A percentile compares a stretch with the other conserved stretches of the same genome.
phyloP scores from a whole-genome alignment of 192 early-diverging fungal species.

The Gaertneriomyces semiglobifer region DNA sequence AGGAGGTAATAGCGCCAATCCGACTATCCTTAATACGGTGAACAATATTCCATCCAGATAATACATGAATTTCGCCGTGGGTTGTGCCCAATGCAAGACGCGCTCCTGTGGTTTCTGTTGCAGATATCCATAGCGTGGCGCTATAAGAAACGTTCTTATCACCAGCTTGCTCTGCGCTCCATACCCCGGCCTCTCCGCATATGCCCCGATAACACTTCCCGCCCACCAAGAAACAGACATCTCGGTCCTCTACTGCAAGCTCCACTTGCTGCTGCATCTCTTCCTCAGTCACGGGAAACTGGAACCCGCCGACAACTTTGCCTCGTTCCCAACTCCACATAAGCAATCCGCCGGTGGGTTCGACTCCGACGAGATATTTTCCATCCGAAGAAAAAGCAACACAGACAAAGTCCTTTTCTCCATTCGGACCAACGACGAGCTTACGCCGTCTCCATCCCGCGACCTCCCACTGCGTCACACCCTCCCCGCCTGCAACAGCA shows the following conservation, averaged over 20 bases:
- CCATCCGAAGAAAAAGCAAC: conserved; percentile 50
- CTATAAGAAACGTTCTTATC: not conserved
- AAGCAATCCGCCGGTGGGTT: conserved; percentile 49
- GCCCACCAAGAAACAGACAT: conserved; percentile 26
- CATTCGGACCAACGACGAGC: conserved; percentile 23
- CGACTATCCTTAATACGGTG: conserved; percentile 11
- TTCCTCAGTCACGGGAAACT: not conserved
- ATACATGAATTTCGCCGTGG: conserved; percentile 33
- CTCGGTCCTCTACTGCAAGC: conserved; percentile 47
- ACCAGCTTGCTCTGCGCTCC: not conserved
- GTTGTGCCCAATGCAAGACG: conserved; percentile 39
- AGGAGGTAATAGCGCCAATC: not conserved
- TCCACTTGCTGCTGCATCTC: conserved; percentile 32
- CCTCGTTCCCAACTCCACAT: conserved; percentile 59
- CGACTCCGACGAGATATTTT: conserved; percentile 43
- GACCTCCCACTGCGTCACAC: conserved; percentile 41
- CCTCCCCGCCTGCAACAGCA: conserved; percentile 48
- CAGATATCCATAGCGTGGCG: conserved; percentile 2
- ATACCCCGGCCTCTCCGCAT: conserved; percentile 8
- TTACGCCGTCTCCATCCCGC: conserved; percentile 17
- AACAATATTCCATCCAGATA: conserved; percentile 7
- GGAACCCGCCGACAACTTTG: conserved; percentile 36
- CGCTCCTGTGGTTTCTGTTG: conserved; percentile 18
- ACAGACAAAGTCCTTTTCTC: conserved; percentile 43
- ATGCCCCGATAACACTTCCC: conserved; percentile 1